These are phyloP conservation scores for Nitzschia sp. DNA, from an alignment of 108 stramenopile species.

Conservation along the genomic window DNA sequence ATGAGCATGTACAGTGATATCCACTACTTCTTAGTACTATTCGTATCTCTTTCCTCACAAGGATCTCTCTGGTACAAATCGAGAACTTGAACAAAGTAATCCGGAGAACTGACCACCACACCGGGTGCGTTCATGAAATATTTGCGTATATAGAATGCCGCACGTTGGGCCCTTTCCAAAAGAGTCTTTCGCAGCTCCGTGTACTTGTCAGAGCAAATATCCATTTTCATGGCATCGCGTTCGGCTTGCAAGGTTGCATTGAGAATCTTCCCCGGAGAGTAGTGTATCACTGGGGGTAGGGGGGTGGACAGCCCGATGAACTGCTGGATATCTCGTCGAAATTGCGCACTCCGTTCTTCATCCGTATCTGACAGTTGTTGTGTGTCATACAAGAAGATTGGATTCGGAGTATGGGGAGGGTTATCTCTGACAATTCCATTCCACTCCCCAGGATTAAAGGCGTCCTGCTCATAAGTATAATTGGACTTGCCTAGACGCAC, in stretches of 20 bases:
- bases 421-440: background rate
- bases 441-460: background rate
- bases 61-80: background rate
- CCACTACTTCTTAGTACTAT: background rate
- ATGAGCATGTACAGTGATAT: no score
- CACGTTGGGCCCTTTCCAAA: background rate
- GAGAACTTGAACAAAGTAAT: slow-evolving; percentile 10
- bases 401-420: slow-evolving; percentile 23
- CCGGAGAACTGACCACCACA: background rate
- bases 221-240: slow-evolving; percentile 7
- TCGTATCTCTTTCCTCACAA: background rate
- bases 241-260: background rate
- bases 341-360: background rate
- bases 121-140: slow-evolving; percentile 6
- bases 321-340: slow-evolving; percentile 16
- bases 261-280: background rate
- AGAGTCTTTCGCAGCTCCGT: background rate
- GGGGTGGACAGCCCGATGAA: slow-evolving; percentile 20
- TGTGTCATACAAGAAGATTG: slow-evolving; percentile 28
- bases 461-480: background rate
- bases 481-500: slow-evolving; percentile 27
- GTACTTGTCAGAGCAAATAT: slow-evolving; percentile 1
- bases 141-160: background rate
- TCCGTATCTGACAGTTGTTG: slow-evolving; percentile 15
- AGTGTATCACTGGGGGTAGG: background rate